Evolutionary conservation across 2,329 filamentous ascomycete genomes (phyloP).

Genomic region (Hirsutella thompsonii): DNA sequence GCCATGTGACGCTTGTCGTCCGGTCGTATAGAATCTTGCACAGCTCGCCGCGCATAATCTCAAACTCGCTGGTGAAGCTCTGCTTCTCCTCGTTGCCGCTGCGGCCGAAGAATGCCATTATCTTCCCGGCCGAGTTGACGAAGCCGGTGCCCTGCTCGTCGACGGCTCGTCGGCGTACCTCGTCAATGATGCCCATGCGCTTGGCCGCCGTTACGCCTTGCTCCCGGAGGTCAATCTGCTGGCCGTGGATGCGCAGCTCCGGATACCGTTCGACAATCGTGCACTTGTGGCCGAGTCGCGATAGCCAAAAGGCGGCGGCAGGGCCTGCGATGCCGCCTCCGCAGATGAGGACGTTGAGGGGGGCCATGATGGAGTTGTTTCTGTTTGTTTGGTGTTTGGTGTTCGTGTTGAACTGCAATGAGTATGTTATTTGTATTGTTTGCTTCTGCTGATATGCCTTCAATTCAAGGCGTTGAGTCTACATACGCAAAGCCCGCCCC

Average conservation of each 20-base stretch:
- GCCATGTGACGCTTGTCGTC: constrained; percentile 14
- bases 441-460: too few relatives aligned
- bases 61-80: constrained; percentile 39
- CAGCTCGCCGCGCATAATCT: constrained; percentile 48
- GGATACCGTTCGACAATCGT: constrained; percentile 30
- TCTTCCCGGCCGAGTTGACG: constrained; percentile 25
- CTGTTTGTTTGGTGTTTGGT: too few relatives aligned
- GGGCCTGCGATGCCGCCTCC: constrained; percentile 33
- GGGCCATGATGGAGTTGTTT: constrained; percentile 11
- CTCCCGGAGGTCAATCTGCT: constrained; percentile 32
- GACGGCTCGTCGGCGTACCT: constrained; percentile 23
- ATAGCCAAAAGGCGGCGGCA: constrained; percentile 27
- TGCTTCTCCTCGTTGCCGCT: constrained; percentile 29
- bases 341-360: constrained; percentile 32
- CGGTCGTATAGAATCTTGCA: constrained; percentile 33
- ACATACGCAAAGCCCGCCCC: too few relatives aligned
- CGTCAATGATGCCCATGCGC: constrained; percentile 24
- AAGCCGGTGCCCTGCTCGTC: constrained; percentile 34
- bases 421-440: too few relatives aligned
- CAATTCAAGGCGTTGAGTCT: too few relatives aligned
- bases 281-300: constrained; percentile 20
- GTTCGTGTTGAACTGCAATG: too few relatives aligned
- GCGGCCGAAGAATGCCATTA: constrained; percentile 24
- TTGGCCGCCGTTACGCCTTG: constrained; percentile 25
- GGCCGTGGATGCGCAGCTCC: constrained; percentile 23